Base-by-base conservation (phyloP, 148 eudicot genomes). In the Chenopodium album region DNA sequence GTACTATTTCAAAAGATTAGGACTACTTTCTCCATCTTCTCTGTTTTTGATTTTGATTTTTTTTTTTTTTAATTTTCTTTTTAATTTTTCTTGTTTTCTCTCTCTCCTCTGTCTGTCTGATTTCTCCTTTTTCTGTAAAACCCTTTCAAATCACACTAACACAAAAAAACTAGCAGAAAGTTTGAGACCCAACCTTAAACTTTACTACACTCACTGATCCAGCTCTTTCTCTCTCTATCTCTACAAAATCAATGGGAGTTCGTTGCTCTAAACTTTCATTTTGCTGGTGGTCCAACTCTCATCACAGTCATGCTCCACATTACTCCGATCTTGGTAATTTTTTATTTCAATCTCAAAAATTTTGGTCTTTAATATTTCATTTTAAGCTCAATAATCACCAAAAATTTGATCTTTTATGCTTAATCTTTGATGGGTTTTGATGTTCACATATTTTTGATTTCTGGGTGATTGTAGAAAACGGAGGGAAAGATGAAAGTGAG, bases 261-360 rank as follows among this genome's bases (percentile, higher is more conserved):
- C 82, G 92, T 23, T 92, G 96, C 89, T 91, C 94, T 31, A 92
- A 84, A 80, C 84, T 91, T 31, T 81, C 87, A 29, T 76, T 92
- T 60, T 89, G 92, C 78, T 92, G 90, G 86, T 86, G 89, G 87
- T 82, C 89, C 3, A 79, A 89, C 76, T 83, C 83, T 68, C 85
- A 88, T 76, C 81, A 86, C 83, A 88, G 89, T 82, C 78, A 80
- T 56, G 73, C 66, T 19, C 86, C 88, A 23, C 85, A 82, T 84
- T 88, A 91, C 34, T 86, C 90, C 54, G 90, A 91, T 88, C 89
- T 86, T 69, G 96, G 93, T 91, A 87, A 37, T 22, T 23, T 26
- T 28, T 16, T 23, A 66, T 32, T 65, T 63, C 9, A 26, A 77
- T 12, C 54, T 34, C 3, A 37, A 63, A 20, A 37, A 3, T 60